Evolutionary conservation across 2,329 filamentous ascomycete genomes (phyloP), one percentile per base, ranked within the genome.

Genomic region (Cryphonectria nitschkei): DNA sequence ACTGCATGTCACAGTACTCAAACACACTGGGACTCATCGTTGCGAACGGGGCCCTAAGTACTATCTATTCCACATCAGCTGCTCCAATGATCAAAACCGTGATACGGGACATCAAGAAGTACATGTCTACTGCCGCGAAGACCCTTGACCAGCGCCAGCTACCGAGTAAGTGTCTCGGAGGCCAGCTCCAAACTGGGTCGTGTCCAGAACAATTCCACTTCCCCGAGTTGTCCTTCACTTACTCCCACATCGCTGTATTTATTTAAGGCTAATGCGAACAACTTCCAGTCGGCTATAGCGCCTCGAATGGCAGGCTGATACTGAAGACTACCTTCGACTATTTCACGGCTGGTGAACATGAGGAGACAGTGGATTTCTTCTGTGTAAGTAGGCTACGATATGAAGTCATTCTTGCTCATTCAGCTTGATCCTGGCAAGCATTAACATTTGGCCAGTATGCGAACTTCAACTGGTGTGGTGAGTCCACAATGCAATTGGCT

Each of bases 401-500:
- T 50, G 22, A 11, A 37, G 13, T 4, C n/a, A 6, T n/a, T 22
- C 8, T 41, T 2, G 1, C 22, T 39, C 16, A 37, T 19, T 4
- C 29, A 19, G 11, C 13, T 34, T n/a, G 34, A 39, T 62, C 19
- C 22, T 2, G 19, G 52, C 54, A 29, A 3, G 11, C 26, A 37
- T 7, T 50, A 34, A 22, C 34, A 39, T 9, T 6, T 32, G 41
- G 9, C 11, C 11, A 73, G 72, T 73, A 89, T 63, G 89, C 89
- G 67, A 87, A 86, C 78, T 88, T 86, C 70, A 89, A 87, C 81
- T 89, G 87, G 79, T 88, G 87, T 69, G 83, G 81, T 46, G 79
- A 84, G 22, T 86, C 86, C 16, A 85, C 82, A 26, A 88, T 84
- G 77, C 76, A 83, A 29, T 84, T 81, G 46, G 83, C 84, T 2